These are phyloP conservation scores for Cladosporium austrohemisphaericum DNA, from an alignment of 2,329 filamentous ascomycete genomes.

Conservation along the genomic window DNA sequence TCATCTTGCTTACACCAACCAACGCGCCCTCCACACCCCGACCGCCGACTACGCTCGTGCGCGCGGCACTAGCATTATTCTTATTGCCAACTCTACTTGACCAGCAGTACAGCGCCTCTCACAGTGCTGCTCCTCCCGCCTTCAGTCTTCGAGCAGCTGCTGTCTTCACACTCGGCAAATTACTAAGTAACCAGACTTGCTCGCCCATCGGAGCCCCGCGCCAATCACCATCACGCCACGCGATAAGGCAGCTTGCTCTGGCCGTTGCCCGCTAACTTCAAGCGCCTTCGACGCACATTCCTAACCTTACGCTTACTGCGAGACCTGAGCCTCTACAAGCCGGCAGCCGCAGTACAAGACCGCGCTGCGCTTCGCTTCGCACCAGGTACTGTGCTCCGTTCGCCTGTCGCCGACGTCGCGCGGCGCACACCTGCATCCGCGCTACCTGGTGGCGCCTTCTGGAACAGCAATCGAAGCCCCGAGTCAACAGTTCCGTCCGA, in stretches of 20 bases:
- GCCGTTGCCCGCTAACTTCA: slow-evolving; percentile 8
- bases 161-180: not conserved
- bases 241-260: slow-evolving; percentile 11
- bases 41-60: slow-evolving; percentile 7
- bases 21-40: not conserved
- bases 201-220: not conserved
- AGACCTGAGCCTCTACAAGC: too few relatives aligned
- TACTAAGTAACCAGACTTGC: too few relatives aligned
- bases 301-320: not conserved
- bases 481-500: too few relatives aligned
- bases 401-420: slow-evolving; percentile 2
- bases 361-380: not conserved
- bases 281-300: not conserved
- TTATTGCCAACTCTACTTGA: not conserved
- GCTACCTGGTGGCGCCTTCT: slow-evolving; percentile 10
- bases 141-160: not conserved
- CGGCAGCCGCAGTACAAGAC: too few relatives aligned
- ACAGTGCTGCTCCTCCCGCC: not conserved
- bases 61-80: not conserved
- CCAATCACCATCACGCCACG: slow-evolving; percentile 10
- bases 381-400: not conserved
- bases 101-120: not conserved
- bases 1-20: not conserved
- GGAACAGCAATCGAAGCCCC: too few relatives aligned
- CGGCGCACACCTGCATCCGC: slow-evolving; percentile 3